Base-by-base conservation (phyloP, 768 basidiomycete genomes). In the Pholiota molesta region DNA sequence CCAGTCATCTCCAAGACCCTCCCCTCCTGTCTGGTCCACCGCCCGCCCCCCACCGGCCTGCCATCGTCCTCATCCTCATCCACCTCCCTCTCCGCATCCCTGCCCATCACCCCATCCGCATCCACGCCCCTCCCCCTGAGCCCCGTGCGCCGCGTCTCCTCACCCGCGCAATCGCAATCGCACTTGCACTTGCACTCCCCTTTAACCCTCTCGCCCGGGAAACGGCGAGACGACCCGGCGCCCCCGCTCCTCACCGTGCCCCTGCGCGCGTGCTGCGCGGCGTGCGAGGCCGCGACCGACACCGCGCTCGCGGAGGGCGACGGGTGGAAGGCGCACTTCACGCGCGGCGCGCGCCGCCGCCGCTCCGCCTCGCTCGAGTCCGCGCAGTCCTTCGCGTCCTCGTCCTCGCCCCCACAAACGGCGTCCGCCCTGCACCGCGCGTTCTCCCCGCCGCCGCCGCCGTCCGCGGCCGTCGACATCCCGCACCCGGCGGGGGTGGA, bases 251-350 rank as follows among this genome's bases (percentile, higher is more conserved):
- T 78, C 31, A 91, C 88, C 0, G 73, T 93, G 1, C 91, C 91
- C 7, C 76, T 93, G 16, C 86, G 91, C 45, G 79, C 86, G 13
- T 93, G 91, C 72, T 93, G 91, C 67, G 71, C 79, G 9, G 81
- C 85, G 49, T 93, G 91, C 68, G 79, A 83, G 42, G 71, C 73
- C 37, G 79, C 80, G 61, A 88, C 84, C 2, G 90, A 92, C 47
- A 79, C 84, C 57, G 83, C 79, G 53, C 68, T 84, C 39, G 71
- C 78, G 44, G 76, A 83, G 65, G 88, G 86, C 33, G 83, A 84
- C 21, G 71, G 79, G 1, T 91, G 87, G 87, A 72, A 83, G 59
- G 87, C 86, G 67, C 83, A 77, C 67, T 92, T 90, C 70, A 81
- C 87, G 3, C 80, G 81, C 35, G 86, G 84, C 7, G 90, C 90